Base-by-base conservation (phyloP, 495 filamentous ascomycete species). In the Lasiosphaeria ovina region DNA sequence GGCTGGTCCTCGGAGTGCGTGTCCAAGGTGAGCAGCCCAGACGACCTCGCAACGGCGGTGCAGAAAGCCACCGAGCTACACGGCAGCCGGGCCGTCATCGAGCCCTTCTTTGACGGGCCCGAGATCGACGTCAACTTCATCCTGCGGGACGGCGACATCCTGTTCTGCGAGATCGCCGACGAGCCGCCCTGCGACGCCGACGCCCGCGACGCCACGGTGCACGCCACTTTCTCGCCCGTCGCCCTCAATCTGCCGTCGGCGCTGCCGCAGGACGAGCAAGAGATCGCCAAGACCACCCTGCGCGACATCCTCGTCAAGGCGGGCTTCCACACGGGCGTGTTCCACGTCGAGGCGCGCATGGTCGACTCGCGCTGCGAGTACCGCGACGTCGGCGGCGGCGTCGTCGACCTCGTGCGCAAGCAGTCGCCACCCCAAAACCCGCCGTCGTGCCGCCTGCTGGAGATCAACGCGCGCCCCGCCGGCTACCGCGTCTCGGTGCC, bases 41-140 rank as follows among this genome's bases (percentile, higher is more conserved):
- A 49, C 6, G 69, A 72, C 58, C 67, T 72, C 24, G 35, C 52
- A 3, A 47, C 52, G 0, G 69, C 69, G 3, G 67, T 69, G 6
- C 34, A 57, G 9, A 72, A 69, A 32, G 69, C 69, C 3, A 72
- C 67, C 7, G 11, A 54, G 2, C 62, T 65, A 1, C 69, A 72
- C 54, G 67, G 67, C 24, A 68, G 62, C 49, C 58, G 64, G 0
- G 69, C 69, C 4, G 69, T 72, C 36, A 68, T 72, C 32, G 69
- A 72, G 55, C 69, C 69, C 0, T 72, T 72, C 34, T 72, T 68
- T 34, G 67, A 72, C 34, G 72, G 82, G 0, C 82, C 82, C 0
- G 81, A 85, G 62, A 77, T 85, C 12, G 82, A 85, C 58, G 76
- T 70, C 54, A 85, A 83, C 62, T 70, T 83, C 48, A 69, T 81